Conservation (phyloP, 2,329 filamentous ascomycete species). For the Colletotrichum endophyticum region DNA sequence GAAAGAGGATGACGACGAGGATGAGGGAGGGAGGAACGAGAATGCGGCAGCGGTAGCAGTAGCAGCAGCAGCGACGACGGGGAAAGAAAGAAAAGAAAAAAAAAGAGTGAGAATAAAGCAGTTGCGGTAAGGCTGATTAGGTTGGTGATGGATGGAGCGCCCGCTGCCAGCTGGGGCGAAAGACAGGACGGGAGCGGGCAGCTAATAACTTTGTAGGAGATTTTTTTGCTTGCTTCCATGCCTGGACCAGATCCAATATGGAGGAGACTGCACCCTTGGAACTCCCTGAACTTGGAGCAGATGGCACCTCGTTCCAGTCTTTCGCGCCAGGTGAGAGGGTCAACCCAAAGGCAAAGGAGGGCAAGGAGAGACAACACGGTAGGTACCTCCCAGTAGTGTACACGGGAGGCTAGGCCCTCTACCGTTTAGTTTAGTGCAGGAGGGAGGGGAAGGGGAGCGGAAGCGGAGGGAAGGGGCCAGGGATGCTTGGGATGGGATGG, state of each 20-base stretch:
- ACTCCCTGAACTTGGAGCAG: not conserved
- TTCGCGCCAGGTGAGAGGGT: not conserved
- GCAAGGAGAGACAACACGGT: not conserved
- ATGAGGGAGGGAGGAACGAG: not conserved
- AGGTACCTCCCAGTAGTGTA: not conserved
- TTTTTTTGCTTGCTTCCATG: not conserved
- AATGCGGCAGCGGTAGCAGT: not conserved
- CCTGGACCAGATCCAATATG: not conserved
- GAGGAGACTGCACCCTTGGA: not conserved
- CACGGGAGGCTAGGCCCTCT: not conserved
- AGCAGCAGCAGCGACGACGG: not conserved
- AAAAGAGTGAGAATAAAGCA: not conserved
- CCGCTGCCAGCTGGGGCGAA: conserved; percentile 9
- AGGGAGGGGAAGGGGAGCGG: not conserved
- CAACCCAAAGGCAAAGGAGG: not conserved
- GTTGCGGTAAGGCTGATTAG: conserved; percentile 20
- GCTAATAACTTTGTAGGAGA: conserved; percentile 19
- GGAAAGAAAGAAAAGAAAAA: not conserved
- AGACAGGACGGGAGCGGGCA: conserved; percentile 19
- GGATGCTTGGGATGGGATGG: not conserved
- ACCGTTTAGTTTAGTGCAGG: not conserved
- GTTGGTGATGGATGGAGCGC: conserved; percentile 15
- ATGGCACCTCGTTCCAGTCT: not conserved
- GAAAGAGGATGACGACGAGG: not conserved
- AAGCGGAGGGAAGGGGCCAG: not conserved